Conservation (phyloP, 805 yeast species). For the Cyberlindnera maritima region DNA sequence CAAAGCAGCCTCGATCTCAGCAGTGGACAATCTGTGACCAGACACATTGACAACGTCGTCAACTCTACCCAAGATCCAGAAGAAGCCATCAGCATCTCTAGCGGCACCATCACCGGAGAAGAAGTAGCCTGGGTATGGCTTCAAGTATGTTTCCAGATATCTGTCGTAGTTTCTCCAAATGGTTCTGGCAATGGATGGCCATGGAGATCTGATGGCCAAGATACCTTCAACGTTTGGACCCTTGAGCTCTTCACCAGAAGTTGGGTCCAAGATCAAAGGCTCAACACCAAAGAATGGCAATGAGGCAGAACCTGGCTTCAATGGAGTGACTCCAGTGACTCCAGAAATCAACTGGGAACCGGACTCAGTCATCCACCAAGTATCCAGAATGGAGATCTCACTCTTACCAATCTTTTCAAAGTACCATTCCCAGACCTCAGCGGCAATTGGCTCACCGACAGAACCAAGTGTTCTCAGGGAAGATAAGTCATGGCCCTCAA, state of each 20-base stretch:
- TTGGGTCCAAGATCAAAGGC: constrained; percentile 91
- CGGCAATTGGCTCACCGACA: constrained; percentile 98
- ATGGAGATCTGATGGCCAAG: constrained; percentile 79
- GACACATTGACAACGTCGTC: constrained; percentile 98
- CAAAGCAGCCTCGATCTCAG: constrained; percentile 94
- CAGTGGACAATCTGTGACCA: constrained; percentile 97
- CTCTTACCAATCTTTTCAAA: constrained; percentile 87
- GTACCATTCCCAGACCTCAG: constrained; percentile 99
- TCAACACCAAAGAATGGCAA: constrained; percentile 95
- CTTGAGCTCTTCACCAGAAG: constrained; percentile 75
- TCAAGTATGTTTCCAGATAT: constrained; percentile 86
- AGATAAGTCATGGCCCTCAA: constrained; percentile 75
- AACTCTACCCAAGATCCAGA: constrained; percentile 97
- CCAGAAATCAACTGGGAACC: constrained; percentile 96
- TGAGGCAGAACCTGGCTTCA: constrained; percentile 97
- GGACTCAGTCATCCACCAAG: constrained; percentile 99
- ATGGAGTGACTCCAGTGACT: constrained; percentile 89
- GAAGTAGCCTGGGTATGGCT: constrained; percentile 90
- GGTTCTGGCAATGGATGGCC: constrained; percentile 99
- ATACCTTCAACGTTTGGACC: constrained; percentile 97
- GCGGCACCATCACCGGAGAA: constrained; percentile 99
- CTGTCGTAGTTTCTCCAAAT: constrained; percentile 87
- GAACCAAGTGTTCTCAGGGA: constrained; percentile 93
- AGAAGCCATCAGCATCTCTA: constrained; percentile 92
- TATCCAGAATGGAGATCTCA: constrained; percentile 46